phyloP scores from a whole-genome alignment of 1,139 yeast genomes.

The Yamadazyma buinensis region DNA sequence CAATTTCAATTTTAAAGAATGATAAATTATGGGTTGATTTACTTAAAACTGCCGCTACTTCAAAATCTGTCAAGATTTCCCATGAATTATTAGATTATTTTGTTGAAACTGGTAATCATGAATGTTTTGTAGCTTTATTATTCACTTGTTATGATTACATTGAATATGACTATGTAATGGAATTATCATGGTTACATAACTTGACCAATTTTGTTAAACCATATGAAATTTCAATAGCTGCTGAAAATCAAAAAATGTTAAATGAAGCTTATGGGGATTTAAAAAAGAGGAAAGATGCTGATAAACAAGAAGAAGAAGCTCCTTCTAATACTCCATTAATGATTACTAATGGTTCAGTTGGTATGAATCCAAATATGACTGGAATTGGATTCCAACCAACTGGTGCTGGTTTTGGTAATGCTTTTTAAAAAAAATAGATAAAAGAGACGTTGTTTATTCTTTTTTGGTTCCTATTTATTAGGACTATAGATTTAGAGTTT shows the following conservation, averaged over 20 bases:
- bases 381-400: conserved; percentile 61
- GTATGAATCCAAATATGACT: conserved; percentile 20
- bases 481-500: not conserved
- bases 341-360: conserved; percentile 57
- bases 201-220: conserved; percentile 82
- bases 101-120: conserved; percentile 96
- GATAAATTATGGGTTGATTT: conserved; percentile 96
- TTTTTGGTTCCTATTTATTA: too few relatives aligned
- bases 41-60: conserved; percentile 85
- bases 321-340: conserved; percentile 52
- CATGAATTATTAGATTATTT: conserved; percentile 88
- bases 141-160: conserved; percentile 82
- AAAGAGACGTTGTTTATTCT: too few relatives aligned
- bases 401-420: conserved; percentile 66
- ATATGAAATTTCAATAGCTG: conserved; percentile 76
- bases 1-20: conserved; percentile 81
- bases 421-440: conserved; percentile 28
- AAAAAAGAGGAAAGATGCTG: conserved; percentile 64
- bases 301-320: conserved; percentile 45
- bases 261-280: conserved; percentile 67
- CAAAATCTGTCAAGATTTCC: conserved; percentile 75
- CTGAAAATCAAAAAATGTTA: conserved; percentile 70
- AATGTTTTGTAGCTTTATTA: conserved; percentile 87
- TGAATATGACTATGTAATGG: conserved; percentile 79
- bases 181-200: conserved; percentile 85